Conservation (phyloP, 1,284 basidiomycete species). For the Pascua guehoae region DNA sequence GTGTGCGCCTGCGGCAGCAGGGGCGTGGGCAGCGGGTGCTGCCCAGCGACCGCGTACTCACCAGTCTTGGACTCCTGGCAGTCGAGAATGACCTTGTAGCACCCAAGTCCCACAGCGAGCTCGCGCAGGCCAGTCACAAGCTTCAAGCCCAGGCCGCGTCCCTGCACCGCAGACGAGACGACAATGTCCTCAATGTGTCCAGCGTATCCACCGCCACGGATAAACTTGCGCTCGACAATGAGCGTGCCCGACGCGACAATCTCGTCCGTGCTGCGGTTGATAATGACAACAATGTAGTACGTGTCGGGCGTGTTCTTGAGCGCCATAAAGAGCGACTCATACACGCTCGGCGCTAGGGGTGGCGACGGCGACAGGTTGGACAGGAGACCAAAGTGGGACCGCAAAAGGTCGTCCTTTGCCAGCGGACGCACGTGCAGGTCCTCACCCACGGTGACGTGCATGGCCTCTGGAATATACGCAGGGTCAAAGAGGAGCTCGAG, state of each 20-base stretch:
- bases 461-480: slow-evolving; percentile 56
- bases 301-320: slow-evolving; percentile 54
- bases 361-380: slow-evolving; percentile 72
- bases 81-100: slow-evolving; percentile 95
- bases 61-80: slow-evolving; percentile 85
- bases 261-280: slow-evolving; percentile 67
- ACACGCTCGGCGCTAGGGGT: slow-evolving; percentile 68
- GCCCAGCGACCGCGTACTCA: slow-evolving; percentile 52
- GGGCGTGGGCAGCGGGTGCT: too few species aligned
- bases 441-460: slow-evolving; percentile 22
- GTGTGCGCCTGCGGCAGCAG: not conserved
- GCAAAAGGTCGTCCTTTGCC: slow-evolving; percentile 74
- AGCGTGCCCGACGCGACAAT: slow-evolving; percentile 82
- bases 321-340: slow-evolving; percentile 62
- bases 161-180: slow-evolving; percentile 86
- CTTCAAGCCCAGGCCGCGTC: slow-evolving; percentile 72
- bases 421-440: slow-evolving; percentile 67
- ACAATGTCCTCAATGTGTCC: slow-evolving; percentile 98
- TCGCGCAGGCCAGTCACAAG: slow-evolving; percentile 77
- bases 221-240: slow-evolving; percentile 90
- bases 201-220: slow-evolving; percentile 71
- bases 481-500: slow-evolving; percentile 72
- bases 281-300: slow-evolving; percentile 82
- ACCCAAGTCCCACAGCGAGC: slow-evolving; percentile 69
- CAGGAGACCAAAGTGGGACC: slow-evolving; percentile 80